Percentiles rank a stretch among this genome's conserved stretches.
These are phyloP conservation scores for Ambrosia hybrid DNA, from an alignment of 140 eudicot genomes.

Conservation along the genomic window DNA sequence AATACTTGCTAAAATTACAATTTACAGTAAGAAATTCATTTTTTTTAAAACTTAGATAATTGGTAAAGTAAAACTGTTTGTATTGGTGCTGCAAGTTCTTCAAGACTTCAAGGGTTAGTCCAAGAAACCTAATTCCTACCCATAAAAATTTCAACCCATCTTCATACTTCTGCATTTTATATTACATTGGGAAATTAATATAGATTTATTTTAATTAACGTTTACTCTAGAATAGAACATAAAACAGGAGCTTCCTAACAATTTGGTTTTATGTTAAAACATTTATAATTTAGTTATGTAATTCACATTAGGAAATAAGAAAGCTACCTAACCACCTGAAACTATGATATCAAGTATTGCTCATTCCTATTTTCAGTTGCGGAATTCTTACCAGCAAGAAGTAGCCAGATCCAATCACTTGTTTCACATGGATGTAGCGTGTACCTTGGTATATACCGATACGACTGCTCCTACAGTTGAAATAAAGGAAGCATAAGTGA, in stretches of 20 bases:
- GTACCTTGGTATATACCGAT: slow-evolving; percentile 80
- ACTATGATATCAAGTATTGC: slow-evolving; percentile 70
- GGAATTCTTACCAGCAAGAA: slow-evolving; percentile 38
- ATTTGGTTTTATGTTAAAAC: neutral
- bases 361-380: slow-evolving; percentile 22
- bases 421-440: slow-evolving; percentile 96
- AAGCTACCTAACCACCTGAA: slow-evolving; percentile 83
- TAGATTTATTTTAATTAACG: no score
- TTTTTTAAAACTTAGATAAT: neutral
- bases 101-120: neutral
- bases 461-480: slow-evolving; percentile 74
- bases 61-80: neutral
- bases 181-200: no score
- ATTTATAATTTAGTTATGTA: neutral
- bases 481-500: neutral
- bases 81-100: neutral
- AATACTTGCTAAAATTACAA: no score
- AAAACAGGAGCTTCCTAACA: no score
- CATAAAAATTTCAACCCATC: neutral
- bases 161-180: neutral
- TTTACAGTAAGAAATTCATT: no score
- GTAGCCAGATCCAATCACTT: slow-evolving; percentile 76
- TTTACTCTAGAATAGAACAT: no score
- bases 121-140: neutral
- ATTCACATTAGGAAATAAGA: slow-evolving; percentile 1